Percentiles rank a stretch among this genome's conserved stretches.
These are phyloP conservation scores for Leucogyrophana mollusca DNA, from an alignment of 768 basidiomycete genomes.

Conservation along the genomic window DNA sequence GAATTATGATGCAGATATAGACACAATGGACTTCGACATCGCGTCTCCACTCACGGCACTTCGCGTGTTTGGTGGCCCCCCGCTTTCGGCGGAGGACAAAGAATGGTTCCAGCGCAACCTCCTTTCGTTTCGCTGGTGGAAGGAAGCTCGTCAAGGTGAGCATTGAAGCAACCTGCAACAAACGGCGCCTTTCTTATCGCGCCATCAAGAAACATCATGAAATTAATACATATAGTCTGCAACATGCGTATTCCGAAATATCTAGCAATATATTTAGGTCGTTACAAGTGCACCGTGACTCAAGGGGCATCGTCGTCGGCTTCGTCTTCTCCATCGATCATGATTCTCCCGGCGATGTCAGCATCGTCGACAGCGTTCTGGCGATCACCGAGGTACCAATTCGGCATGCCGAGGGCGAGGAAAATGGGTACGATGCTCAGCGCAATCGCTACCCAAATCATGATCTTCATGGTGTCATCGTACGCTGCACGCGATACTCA, in stretches of 20 bases:
- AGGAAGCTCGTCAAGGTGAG: too few relatives aligned
- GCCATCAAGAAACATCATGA: too few relatives aligned
- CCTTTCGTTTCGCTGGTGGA: too few relatives aligned
- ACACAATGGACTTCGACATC: background rate
- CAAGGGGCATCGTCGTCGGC: background rate
- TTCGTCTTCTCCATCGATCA: background rate
- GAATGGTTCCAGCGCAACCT: slow-evolving; percentile 4
- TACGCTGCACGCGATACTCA: slow-evolving; percentile 36
- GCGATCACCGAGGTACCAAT: slow-evolving; percentile 65
- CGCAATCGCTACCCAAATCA: slow-evolving; percentile 52
- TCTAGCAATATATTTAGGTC: too few relatives aligned
- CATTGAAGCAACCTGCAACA: too few relatives aligned
- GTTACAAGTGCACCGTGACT: too few relatives aligned
- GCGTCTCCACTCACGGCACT: slow-evolving; percentile 4
- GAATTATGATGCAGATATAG: too few relatives aligned
- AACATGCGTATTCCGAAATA: too few relatives aligned
- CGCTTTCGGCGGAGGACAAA: background rate
- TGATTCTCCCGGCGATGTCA: slow-evolving; percentile 17
- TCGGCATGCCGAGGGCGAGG: slow-evolving; percentile 57
- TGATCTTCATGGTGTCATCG: slow-evolving; percentile 53
- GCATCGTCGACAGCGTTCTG: slow-evolving; percentile 66
- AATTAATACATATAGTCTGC: too few relatives aligned
- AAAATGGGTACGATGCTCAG: slow-evolving; percentile 58
- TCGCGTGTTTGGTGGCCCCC: slow-evolving; percentile 1
- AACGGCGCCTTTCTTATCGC: too few relatives aligned